Evolutionary conservation across 495 filamentous ascomycete species (phyloP), one percentile per base, ranked within the genome.

Genomic region (Penicillium chermesinum): DNA sequence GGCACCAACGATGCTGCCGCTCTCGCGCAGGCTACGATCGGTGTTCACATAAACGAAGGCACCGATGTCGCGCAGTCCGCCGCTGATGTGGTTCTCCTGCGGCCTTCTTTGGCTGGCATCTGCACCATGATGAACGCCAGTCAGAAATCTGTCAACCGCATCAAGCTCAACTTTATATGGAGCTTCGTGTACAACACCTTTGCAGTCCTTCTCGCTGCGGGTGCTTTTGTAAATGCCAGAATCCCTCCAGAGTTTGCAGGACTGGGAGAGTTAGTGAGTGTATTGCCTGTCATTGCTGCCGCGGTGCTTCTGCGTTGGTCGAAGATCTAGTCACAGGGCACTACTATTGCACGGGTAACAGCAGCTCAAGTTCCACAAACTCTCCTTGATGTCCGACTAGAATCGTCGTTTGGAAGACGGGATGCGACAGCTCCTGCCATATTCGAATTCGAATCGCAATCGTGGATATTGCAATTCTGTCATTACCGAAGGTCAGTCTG

Each of bases 1-100:
- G 88, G 88, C 7, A 88, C 85, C 3, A 93, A 93, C 63, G 88
- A 91, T 59, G 85, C 87, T 0, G 70, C 83, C 10, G 87, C 88
- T 2, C 73, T 93, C 5, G 78, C 84, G 2, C 75, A 80, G 54
- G 85, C 88, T n/a, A 79, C 78, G 19, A 79, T 93, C 49, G 88
- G 88, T 40, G 64, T 89, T 2, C 84, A 87, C 54, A 76, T 87
- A 50, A 78, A 77, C 59, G 54, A 61, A 49, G 78, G 77, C 22
- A 81, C 73, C 0, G 85, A 89, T 38, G 71, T 89, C 3, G 83
- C 88, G 7, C 62, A 78, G 48, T 76, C 71, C 14, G 86, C 84
- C 8, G 84, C 87, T 0, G 85, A 91, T 57, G 80, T 83, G 1
- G 80, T 89, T 0, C 74, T 91, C 30, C 71, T 86, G 50, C 72